Evolutionary conservation across 2,329 filamentous ascomycete species (phyloP).

Genomic region (Grosmannia huntii): DNA sequence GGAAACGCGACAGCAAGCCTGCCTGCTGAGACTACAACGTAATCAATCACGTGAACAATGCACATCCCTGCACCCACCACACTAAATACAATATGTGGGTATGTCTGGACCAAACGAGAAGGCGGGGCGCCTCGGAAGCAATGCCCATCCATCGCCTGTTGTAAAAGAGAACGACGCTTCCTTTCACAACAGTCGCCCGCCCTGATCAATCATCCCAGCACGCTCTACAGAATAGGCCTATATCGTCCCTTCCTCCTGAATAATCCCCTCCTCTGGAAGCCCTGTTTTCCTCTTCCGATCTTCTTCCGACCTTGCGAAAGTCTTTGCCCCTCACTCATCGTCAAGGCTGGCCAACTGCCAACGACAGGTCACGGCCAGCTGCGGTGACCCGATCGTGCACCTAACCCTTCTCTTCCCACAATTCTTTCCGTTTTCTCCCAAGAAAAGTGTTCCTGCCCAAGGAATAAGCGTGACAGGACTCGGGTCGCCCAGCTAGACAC

Average conservation of each 20-base stretch:
- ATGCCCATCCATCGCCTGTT: neutral
- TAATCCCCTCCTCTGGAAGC: neutral
- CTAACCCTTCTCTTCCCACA: neutral
- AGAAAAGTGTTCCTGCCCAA: neutral
- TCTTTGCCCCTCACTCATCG: neutral
- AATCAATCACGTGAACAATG: neutral
- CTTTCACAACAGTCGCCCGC: neutral
- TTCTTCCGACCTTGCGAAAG: neutral
- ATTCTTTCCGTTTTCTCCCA: neutral
- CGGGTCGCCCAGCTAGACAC: neutral
- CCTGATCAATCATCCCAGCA: neutral
- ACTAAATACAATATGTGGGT: neutral
- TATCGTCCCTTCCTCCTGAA: neutral
- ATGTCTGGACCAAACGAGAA: neutral
- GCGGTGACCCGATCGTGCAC: neutral
- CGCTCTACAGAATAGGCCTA: neutral
- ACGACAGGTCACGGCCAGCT: neutral
- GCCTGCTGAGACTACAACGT: neutral
- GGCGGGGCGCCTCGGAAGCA: neutral
- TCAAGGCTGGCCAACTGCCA: neutral
- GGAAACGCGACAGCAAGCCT: constrained; percentile 26
- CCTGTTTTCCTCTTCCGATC: neutral
- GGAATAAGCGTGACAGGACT: neutral
- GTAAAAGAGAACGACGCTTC: neutral
- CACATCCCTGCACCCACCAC: neutral